phyloP scores from a whole-genome alignment of 345 rosid genomes.

The Dimocarpus longan region DNA sequence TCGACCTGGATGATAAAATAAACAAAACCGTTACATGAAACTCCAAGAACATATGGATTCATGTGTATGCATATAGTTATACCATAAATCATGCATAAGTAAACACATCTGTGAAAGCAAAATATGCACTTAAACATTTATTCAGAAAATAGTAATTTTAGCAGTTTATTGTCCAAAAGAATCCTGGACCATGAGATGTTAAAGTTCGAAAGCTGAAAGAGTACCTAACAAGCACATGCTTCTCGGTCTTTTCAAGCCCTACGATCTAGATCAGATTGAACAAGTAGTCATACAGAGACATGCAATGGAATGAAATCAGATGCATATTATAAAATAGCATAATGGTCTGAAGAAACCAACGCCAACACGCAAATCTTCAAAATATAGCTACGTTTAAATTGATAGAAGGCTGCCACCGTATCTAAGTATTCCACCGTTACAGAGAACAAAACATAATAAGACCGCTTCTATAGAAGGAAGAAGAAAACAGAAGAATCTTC shows the following conservation, averaged over 20 bases:
- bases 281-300: background rate
- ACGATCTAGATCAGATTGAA: background rate
- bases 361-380: background rate
- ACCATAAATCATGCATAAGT: background rate
- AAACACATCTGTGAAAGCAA: background rate
- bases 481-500: constrained; percentile 23
- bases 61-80: background rate
- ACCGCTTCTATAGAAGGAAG: background rate
- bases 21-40: constrained; percentile 26
- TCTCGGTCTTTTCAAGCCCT: constrained; percentile 3
- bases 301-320: background rate
- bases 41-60: constrained; percentile 4
- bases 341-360: background rate
- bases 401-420: background rate
- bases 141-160: background rate
- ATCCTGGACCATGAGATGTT: background rate
- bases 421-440: constrained; percentile 1
- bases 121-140: background rate
- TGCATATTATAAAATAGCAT: background rate
- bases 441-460: constrained; percentile 13
- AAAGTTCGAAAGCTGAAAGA: background rate
- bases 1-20: constrained; percentile 36
- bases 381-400: background rate
- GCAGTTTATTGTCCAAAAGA: background rate
- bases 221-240: background rate